A percentile compares a stretch with the other conserved stretches of the same genome.
Conservation (phyloP, 352 stramenopile genomes). For the Phytophthora sojae region DNA sequence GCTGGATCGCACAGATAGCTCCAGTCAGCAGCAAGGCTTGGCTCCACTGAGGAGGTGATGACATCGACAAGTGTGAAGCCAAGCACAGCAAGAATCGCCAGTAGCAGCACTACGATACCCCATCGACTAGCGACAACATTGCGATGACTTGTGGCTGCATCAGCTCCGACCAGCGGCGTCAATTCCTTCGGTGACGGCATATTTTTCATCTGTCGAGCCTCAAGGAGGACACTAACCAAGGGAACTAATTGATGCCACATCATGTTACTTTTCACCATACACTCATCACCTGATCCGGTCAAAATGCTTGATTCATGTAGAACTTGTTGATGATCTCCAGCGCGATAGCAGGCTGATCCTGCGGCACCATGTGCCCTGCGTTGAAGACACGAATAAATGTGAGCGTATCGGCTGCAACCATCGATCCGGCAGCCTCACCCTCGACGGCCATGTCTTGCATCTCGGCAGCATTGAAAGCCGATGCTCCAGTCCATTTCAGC, state of each 20-base stretch:
- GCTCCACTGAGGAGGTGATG: neutral
- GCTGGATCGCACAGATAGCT: neutral
- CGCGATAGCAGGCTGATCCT: conserved; percentile 57
- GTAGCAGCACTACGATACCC: neutral
- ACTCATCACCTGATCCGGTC: conserved; percentile 19
- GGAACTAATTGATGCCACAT: conserved; percentile 7
- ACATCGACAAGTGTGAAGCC: neutral
- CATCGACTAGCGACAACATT: neutral
- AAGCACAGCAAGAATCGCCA: neutral
- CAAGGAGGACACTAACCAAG: neutral
- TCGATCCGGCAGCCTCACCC: conserved; percentile 64
- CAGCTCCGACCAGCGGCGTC: neutral
- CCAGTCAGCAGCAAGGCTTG: neutral
- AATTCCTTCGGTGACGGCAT: conserved; percentile 4
- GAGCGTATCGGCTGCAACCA: conserved; percentile 71
- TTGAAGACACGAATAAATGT: conserved; percentile 71
- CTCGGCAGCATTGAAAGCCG: conserved; percentile 72
- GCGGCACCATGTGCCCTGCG: conserved; percentile 71
- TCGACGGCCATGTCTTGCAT: conserved; percentile 34
- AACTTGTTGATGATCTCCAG: conserved; percentile 76
- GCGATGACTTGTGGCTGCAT: neutral
- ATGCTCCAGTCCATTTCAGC: conserved; percentile 91
- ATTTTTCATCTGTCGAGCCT: neutral
- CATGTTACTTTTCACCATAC: conserved; percentile 11
- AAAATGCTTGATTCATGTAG: conserved; percentile 51